Conservation (phyloP, 805 yeast species). For the Starmerella roubikii region DNA sequence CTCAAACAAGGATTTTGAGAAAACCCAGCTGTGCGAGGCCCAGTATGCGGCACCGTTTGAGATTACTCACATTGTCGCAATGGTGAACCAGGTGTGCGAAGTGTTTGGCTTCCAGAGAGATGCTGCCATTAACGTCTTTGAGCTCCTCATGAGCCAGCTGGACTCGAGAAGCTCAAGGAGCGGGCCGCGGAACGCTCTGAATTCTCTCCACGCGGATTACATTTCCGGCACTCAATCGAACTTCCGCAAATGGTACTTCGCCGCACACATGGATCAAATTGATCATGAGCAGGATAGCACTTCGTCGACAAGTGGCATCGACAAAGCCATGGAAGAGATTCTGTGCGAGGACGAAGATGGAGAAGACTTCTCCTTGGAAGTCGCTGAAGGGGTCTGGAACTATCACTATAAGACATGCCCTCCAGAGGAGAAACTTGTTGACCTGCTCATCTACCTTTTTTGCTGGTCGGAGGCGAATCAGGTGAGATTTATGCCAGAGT, state of each 20-base stretch:
- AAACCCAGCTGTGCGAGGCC: not conserved
- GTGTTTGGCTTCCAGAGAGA: conserved; percentile 60
- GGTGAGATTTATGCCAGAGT: conserved; percentile 77
- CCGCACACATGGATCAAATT: conserved; percentile 51
- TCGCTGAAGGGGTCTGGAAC: conserved; percentile 37
- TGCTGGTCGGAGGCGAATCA: conserved; percentile 91
- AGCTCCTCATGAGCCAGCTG: conserved; percentile 43
- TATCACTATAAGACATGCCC: conserved; percentile 37
- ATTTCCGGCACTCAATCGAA: conserved; percentile 60
- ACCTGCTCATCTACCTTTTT: conserved; percentile 53
- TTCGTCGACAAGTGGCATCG: no score
- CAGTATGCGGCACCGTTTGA: conserved; percentile 15
- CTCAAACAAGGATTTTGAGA: not conserved
- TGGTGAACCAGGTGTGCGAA: conserved; percentile 38
- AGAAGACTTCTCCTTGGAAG: conserved; percentile 32
- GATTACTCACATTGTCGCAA: conserved; percentile 38
- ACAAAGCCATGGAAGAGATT: not conserved
- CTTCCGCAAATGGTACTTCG: conserved; percentile 65
- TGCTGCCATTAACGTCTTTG: conserved; percentile 53
- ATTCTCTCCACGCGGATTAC: conserved; percentile 56
- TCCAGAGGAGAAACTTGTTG: conserved; percentile 44
- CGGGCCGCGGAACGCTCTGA: conserved; percentile 42
- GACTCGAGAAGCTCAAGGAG: conserved; percentile 60
- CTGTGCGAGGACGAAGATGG: not conserved
- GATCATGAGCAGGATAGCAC: not conserved